A percentile compares a stretch with the other conserved stretches of the same genome.
phyloP scores from a whole-genome alignment of 768 basidiomycete species.

The Mycena galopus region DNA sequence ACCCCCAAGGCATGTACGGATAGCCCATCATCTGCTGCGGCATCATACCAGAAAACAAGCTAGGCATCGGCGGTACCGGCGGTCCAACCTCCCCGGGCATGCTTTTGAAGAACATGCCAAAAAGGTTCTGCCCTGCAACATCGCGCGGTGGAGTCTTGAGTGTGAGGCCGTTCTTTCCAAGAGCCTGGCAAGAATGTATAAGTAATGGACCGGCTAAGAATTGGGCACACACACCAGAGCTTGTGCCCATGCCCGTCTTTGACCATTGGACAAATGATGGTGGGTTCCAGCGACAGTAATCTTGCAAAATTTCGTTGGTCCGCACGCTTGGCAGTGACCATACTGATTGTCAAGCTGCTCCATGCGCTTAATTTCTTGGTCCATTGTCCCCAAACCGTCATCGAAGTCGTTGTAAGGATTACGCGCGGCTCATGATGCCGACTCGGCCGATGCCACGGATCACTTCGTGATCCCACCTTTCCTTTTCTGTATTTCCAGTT shows the following conservation, averaged over 20 bases:
- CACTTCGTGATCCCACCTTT: too few relatives aligned
- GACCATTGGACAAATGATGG: not conserved
- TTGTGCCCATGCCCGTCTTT: conserved; percentile 1
- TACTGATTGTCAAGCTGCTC: too few relatives aligned
- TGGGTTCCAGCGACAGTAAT: conserved; percentile 1
- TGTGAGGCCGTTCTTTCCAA: conserved; percentile 14
- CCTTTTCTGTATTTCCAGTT: too few relatives aligned
- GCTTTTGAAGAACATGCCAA: conserved; percentile 13
- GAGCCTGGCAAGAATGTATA: not conserved
- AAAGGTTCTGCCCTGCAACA: not conserved
- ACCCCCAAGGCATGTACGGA: too few relatives aligned
- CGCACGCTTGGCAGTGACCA: too few relatives aligned
- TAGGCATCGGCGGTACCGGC: not conserved
- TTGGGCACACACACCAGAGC: not conserved
- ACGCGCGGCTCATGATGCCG: too few relatives aligned
- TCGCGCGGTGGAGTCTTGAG: conserved; percentile 8
- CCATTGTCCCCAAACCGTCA: conserved; percentile 11
- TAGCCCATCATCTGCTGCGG: too few relatives aligned
- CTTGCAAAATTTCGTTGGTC: too few relatives aligned
- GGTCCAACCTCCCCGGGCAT: not conserved
- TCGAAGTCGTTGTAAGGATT: conserved; percentile 4
- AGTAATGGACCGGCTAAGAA: not conserved
- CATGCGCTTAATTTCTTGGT: not conserved
- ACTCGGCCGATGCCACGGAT: too few relatives aligned
- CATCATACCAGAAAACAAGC: too few relatives aligned